Percentiles rank a stretch among this genome's conserved stretches.
These are phyloP conservation scores for Trichosporon ovoides DNA, from an alignment of 1,284 basidiomycete genomes.

Conservation along the genomic window DNA sequence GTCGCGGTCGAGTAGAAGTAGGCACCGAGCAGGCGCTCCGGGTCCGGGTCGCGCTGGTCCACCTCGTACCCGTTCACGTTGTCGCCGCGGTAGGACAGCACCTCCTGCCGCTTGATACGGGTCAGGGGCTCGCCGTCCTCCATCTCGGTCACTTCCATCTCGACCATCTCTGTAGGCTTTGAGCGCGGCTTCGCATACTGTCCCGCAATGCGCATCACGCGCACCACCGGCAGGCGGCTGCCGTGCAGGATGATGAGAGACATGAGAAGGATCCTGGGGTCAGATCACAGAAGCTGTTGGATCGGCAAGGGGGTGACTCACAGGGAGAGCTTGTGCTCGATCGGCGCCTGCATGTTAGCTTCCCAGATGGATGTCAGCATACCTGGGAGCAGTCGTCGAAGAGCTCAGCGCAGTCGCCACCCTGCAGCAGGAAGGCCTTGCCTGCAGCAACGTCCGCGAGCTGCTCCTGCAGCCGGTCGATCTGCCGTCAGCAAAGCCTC, in stretches of 20 bases:
- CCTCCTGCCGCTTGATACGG: slow-evolving; percentile 38
- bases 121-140: slow-evolving; percentile 32
- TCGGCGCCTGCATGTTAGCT: slow-evolving; percentile 62
- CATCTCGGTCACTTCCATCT: slow-evolving; percentile 56
- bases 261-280: slow-evolving; percentile 71
- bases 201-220: slow-evolving; percentile 86
- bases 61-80: slow-evolving; percentile 79
- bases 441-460: slow-evolving; percentile 74
- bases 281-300: background rate
- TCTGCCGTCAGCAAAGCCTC: slow-evolving; percentile 54
- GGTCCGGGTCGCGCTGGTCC: slow-evolving; percentile 75
- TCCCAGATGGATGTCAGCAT: slow-evolving; percentile 30
- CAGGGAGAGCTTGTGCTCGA: slow-evolving; percentile 88
- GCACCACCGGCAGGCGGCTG: slow-evolving; percentile 81
- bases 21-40: slow-evolving; percentile 74
- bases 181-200: slow-evolving; percentile 96
- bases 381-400: slow-evolving; percentile 86
- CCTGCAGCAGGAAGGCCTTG: slow-evolving; percentile 89
- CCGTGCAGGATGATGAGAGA: slow-evolving; percentile 93
- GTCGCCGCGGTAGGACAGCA: slow-evolving; percentile 66
- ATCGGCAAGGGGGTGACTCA: slow-evolving; percentile 19
- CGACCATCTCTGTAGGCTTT: slow-evolving; percentile 68
- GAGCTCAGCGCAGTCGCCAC: slow-evolving; percentile 94
- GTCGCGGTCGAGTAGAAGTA: slow-evolving; percentile 96
- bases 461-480: slow-evolving; percentile 77